Evolutionary conservation across 2,329 filamentous ascomycete genomes (phyloP).

Genomic region (Endoconidiophora laricicola): DNA sequence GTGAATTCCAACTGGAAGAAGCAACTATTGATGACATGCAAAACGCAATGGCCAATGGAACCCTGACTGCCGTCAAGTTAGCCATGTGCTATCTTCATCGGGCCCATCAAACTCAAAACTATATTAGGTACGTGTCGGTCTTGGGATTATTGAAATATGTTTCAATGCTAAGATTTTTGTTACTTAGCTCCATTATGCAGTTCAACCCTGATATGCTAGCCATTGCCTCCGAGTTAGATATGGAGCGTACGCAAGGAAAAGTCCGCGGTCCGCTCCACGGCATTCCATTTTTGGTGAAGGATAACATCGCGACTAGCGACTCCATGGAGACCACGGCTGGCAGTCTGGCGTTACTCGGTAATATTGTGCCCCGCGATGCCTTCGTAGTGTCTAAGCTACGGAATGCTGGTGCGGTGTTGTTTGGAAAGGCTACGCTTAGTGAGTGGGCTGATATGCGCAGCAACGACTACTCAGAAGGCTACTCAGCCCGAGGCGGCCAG

Average conservation of each 20-base stretch:
- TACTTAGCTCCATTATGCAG: slow-evolving; percentile 39
- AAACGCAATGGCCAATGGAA: slow-evolving; percentile 33
- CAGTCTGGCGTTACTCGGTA: slow-evolving; percentile 48
- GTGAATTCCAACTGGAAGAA: slow-evolving; percentile 46
- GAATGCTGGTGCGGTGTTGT: slow-evolving; percentile 47
- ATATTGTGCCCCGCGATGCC: slow-evolving; percentile 50
- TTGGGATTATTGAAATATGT: too few species aligned
- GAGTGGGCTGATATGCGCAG: slow-evolving; percentile 63
- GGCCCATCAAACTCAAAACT: slow-evolving; percentile 43
- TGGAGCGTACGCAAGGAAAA: slow-evolving; percentile 37
- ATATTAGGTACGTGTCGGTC: slow-evolving; percentile 36
- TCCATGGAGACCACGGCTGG: slow-evolving; percentile 61
- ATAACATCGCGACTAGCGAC: slow-evolving; percentile 54
- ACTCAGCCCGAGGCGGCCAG: slow-evolving; percentile 47
- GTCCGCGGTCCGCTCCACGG: slow-evolving; percentile 54
- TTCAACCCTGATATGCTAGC: slow-evolving; percentile 48
- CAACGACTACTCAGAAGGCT: slow-evolving; percentile 52
- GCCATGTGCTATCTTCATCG: slow-evolving; percentile 46
- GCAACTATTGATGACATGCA: slow-evolving; percentile 55
- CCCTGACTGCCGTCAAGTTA: slow-evolving; percentile 40
- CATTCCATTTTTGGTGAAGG: slow-evolving; percentile 60
- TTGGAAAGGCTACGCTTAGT: slow-evolving; percentile 54
- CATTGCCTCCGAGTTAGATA: slow-evolving; percentile 45
- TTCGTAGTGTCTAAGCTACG: slow-evolving; percentile 44
- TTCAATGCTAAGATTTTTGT: background rate